Percentiles rank a stretch among this genome's conserved stretches.
Evolutionary conservation across 1,284 basidiomycete genomes (phyloP).

Genomic region (Ceratobasidium sp.): DNA sequence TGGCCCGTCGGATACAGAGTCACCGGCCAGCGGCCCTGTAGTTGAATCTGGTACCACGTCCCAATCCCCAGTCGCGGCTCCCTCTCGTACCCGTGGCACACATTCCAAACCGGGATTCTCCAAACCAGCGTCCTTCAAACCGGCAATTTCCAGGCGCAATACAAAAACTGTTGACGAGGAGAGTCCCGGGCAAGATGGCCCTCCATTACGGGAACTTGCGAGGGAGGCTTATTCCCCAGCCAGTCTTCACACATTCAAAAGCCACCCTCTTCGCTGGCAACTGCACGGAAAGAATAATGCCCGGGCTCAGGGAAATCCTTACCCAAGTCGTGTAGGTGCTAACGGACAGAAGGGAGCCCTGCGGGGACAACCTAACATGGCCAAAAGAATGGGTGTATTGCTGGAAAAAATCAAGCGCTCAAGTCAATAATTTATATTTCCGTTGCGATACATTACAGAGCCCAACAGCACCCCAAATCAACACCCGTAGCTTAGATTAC

Average conservation of each 20-base stretch:
- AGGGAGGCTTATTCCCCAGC: slow-evolving; percentile 65
- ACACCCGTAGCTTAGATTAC: slow-evolving; percentile 46
- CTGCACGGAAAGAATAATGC: slow-evolving; percentile 42
- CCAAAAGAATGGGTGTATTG: slow-evolving; percentile 75
- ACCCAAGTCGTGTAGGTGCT: background rate
- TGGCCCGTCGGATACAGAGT: slow-evolving; percentile 43
- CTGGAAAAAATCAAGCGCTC: slow-evolving; percentile 52
- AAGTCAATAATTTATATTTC: background rate
- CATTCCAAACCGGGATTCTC: background rate
- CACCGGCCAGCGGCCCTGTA: slow-evolving; percentile 38
- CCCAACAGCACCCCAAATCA: background rate
- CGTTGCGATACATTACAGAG: slow-evolving; percentile 1
- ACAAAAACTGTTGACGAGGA: background rate
- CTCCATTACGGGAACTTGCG: slow-evolving; percentile 57
- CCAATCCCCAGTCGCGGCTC: background rate
- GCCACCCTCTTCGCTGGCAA: slow-evolving; percentile 54
- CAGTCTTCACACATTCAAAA: slow-evolving; percentile 63
- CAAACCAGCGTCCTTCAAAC: background rate
- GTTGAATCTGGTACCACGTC: slow-evolving; percentile 37
- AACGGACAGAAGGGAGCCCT: slow-evolving; percentile 39
- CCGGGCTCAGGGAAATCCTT: background rate
- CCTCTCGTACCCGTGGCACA: background rate
- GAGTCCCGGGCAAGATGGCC: slow-evolving; percentile 7
- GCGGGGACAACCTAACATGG: slow-evolving; percentile 75
- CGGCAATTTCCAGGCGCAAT: background rate